phyloP scores from a whole-genome alignment of 371 early-diverging fungal species.

The Blakeslea trispora region DNA sequence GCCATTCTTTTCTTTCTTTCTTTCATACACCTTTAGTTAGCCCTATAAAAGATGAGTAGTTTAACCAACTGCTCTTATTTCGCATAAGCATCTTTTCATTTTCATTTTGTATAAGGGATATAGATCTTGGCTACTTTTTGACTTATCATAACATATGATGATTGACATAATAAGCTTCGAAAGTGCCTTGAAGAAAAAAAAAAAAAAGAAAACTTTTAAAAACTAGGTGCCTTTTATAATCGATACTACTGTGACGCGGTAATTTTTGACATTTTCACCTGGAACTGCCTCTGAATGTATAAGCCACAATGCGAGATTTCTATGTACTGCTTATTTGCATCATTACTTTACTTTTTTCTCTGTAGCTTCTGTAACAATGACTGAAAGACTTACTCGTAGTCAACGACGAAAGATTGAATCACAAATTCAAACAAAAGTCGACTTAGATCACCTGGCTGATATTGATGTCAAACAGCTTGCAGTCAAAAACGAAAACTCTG shows the following conservation, averaged over 20 bases:
- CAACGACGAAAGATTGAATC: slow-evolving; percentile 23
- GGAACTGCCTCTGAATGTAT: background rate
- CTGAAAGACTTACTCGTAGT: slow-evolving; percentile 26
- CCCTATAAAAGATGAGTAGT: no score
- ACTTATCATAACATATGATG: slow-evolving; percentile 32
- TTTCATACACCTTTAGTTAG: no score
- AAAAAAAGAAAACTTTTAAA: slow-evolving; percentile 9
- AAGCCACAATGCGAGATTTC: no score
- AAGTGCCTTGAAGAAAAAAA: slow-evolving; percentile 33
- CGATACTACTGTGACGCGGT: slow-evolving; percentile 6
- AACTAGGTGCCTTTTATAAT: background rate
- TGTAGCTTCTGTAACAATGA: slow-evolving; percentile 3
- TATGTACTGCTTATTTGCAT: no score
- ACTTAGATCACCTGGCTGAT: slow-evolving; percentile 14
- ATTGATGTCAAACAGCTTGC: background rate
- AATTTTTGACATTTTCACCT: background rate
- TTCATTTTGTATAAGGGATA: slow-evolving; percentile 6
- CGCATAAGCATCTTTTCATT: no score
- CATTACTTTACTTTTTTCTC: background rate
- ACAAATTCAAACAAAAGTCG: slow-evolving; percentile 14
- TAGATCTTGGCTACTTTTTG: slow-evolving; percentile 34
- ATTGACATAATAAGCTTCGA: slow-evolving; percentile 36
- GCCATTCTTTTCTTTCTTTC: no score
- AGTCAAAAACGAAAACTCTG: background rate
- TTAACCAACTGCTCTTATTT: no score